Evolutionary conservation across 768 basidiomycete genomes (phyloP).

Genomic region (Thelephora aurantiotincta): DNA sequence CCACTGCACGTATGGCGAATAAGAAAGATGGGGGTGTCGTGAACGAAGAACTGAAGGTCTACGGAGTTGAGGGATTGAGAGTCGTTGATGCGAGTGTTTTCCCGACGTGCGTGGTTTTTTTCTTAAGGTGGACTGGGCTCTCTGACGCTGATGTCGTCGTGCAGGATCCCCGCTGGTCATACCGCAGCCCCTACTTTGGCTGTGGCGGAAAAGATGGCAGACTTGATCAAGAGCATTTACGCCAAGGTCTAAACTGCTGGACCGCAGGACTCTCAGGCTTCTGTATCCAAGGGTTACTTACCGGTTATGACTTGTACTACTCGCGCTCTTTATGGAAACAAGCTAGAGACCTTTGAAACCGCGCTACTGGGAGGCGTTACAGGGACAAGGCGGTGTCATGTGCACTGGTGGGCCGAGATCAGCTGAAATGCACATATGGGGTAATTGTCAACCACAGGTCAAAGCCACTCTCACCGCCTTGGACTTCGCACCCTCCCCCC

Average conservation of each 20-base stretch:
- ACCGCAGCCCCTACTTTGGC: slow-evolving; percentile 7
- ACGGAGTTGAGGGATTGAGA: slow-evolving; percentile 28
- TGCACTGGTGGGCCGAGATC: too few species aligned
- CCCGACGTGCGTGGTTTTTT: slow-evolving; percentile 1
- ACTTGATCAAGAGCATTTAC: slow-evolving; percentile 6
- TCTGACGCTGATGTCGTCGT: background rate
- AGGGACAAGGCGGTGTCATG: too few species aligned
- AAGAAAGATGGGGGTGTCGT: slow-evolving; percentile 23
- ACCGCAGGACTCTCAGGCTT: background rate
- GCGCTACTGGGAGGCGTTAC: background rate
- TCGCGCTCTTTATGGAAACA: background rate
- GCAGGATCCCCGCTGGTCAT: background rate
- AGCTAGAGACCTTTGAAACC: background rate
- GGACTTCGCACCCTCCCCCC: too few species aligned
- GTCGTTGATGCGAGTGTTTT: slow-evolving; percentile 13
- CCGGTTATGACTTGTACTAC: background rate
- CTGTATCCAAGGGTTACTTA: background rate
- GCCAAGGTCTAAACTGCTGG: background rate
- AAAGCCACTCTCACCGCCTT: too few species aligned
- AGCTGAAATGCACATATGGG: too few species aligned
- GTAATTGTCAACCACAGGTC: too few species aligned
- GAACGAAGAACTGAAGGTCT: slow-evolving; percentile 25
- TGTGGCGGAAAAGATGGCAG: slow-evolving; percentile 8
- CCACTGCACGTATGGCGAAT: slow-evolving; percentile 26
- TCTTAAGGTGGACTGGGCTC: background rate